These are phyloP conservation scores for Juncus effusus DNA, from an alignment of 176 grass and related monocot species.

Conservation along the genomic window DNA sequence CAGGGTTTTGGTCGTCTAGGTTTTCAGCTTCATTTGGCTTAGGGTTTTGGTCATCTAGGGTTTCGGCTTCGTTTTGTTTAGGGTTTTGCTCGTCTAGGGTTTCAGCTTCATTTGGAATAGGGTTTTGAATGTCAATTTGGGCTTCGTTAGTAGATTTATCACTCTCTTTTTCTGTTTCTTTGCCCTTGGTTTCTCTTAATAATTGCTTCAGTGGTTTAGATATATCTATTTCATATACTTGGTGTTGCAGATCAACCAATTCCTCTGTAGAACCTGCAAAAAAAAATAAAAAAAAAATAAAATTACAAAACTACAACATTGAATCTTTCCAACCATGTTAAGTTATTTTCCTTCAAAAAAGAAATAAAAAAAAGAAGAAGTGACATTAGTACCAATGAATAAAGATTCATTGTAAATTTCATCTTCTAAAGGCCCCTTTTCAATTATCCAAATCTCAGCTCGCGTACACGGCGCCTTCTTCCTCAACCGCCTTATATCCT, in stretches of 20 bases:
- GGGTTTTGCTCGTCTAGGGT: no score
- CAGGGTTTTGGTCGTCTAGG: not conserved
- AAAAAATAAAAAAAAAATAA: conserved; percentile 14
- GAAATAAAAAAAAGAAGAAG: not conserved
- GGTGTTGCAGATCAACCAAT: conserved; percentile 45
- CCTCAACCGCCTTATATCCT: conserved; percentile 86
- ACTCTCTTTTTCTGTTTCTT: conserved; percentile 21
- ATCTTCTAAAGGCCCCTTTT: conserved; percentile 86
- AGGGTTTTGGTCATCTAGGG: conserved; percentile 4
- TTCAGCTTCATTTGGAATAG: no score
- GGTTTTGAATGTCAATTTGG: no score
- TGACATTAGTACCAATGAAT: conserved; percentile 34
- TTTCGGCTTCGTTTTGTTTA: conserved; percentile 10
- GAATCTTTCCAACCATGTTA: no score
- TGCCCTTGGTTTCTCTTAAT: conserved; percentile 21
- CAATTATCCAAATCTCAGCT: conserved; percentile 95
- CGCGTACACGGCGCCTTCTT: conserved; percentile 99
- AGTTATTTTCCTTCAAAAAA: conserved; percentile 32
- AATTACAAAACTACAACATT: conserved; percentile 1
- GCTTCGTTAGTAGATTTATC: not conserved
- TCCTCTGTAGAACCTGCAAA: conserved; percentile 59
- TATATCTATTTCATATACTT: conserved; percentile 41
- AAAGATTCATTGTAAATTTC: conserved; percentile 71
- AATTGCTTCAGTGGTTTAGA: conserved; percentile 29
- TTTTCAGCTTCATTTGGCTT: conserved; percentile 13